Conservation (phyloP, 441 rosid genomes). For the Geranium incanum region DNA sequence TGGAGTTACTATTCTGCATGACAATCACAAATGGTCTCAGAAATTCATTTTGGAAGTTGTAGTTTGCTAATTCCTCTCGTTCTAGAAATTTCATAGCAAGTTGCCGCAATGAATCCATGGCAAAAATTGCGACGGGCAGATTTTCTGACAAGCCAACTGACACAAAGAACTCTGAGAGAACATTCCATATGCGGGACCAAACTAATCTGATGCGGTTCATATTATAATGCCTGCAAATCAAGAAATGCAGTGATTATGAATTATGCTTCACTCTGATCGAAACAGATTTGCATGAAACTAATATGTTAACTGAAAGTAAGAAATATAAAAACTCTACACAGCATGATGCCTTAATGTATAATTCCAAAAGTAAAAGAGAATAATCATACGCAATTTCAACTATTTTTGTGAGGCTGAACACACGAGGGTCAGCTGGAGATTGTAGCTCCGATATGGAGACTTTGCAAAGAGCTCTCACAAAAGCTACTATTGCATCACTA, state of each 20-base stretch:
- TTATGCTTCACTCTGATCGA: background rate
- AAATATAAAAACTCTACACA: too few relatives aligned
- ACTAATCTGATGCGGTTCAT: conserved; percentile 98
- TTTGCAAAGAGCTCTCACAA: conserved; percentile 94
- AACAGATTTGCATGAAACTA: background rate
- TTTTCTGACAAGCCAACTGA: conserved; percentile 94
- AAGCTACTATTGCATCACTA: conserved; percentile 88
- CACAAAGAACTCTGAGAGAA: conserved; percentile 91
- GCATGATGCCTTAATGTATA: too few relatives aligned
- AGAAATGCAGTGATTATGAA: background rate
- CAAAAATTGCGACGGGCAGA: conserved; percentile 95
- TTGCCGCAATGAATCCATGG: conserved; percentile 97
- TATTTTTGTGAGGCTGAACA: conserved; percentile 95
- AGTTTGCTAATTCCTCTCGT: conserved; percentile 90
- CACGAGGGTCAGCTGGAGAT: conserved; percentile 88
- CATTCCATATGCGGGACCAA: conserved; percentile 98
- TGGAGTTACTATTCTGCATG: conserved; percentile 86
- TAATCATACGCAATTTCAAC: conserved; percentile 51
- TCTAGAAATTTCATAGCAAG: conserved; percentile 96
- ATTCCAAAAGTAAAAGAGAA: background rate
- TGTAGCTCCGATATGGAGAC: conserved; percentile 92
- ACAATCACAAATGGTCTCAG: conserved; percentile 94
- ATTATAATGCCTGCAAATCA: conserved; percentile 68
- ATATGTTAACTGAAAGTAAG: background rate
- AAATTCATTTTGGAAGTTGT: conserved; percentile 96